Percentiles rank a stretch among this genome's conserved stretches.
Conservation (phyloP, 2,329 filamentous ascomycete species). For the Fusarium tanahbumbuense region DNA sequence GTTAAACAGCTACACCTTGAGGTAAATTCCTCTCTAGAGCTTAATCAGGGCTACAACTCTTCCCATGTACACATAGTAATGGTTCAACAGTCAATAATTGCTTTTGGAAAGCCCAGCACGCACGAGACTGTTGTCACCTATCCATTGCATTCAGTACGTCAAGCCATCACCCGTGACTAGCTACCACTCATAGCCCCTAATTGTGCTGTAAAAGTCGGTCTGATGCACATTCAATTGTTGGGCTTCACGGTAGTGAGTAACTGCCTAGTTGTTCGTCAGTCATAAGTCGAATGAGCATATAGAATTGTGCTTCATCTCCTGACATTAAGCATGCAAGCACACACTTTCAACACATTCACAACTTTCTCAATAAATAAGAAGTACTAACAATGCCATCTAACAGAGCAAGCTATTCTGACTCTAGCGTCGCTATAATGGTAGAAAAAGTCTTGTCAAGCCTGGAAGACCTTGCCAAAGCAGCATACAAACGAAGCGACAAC, state of each 20-base stretch:
- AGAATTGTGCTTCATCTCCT: not conserved
- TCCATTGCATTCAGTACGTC: not conserved
- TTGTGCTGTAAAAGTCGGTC: not conserved
- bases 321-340: not conserved
- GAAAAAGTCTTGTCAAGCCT: not conserved
- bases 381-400: not conserved
- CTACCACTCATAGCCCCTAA: not conserved
- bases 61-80: accelerated
- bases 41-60: not conserved
- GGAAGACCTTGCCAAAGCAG: not conserved
- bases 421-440: not conserved
- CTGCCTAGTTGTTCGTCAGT: not conserved
- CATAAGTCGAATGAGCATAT: slow-evolving; percentile 4
- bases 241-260: not conserved
- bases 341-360: too few species aligned
- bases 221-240: not conserved
- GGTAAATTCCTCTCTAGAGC: not conserved
- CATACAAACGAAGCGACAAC: not conserved
- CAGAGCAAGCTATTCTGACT: not conserved
- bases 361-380: not conserved
- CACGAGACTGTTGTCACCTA: not conserved
- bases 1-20: accelerated
- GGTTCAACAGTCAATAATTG: not conserved
- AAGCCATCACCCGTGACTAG: not conserved
- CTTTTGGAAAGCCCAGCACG: not conserved